Evolutionary conservation across 2,329 filamentous ascomycete species (phyloP).

Genomic region (Ceratocystiopsis brevicomis): DNA sequence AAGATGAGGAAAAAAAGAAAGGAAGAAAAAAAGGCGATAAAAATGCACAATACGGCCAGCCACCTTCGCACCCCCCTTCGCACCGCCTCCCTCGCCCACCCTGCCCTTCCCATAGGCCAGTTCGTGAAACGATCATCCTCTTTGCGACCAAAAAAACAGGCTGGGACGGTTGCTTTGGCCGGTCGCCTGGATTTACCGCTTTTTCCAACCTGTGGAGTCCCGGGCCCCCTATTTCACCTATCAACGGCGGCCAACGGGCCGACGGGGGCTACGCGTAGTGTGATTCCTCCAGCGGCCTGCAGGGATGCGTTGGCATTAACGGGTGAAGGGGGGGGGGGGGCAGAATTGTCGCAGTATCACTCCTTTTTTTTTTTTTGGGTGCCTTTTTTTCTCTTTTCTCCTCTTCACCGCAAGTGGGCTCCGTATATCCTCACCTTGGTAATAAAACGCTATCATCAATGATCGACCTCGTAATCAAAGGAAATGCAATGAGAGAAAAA

Average conservation of each 20-base stretch:
- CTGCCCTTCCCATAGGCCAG: neutral
- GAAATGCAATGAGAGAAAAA: too few relatives aligned
- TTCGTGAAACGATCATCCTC: too few relatives aligned
- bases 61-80: too few relatives aligned
- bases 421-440: too few relatives aligned
- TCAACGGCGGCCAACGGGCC: slow-evolving; percentile 1
- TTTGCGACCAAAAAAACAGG: neutral
- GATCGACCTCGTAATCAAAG: too few relatives aligned
- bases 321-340: too few relatives aligned
- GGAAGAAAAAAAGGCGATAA: neutral
- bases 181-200: neutral
- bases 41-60: too few relatives aligned
- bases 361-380: neutral
- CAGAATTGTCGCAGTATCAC: too few relatives aligned
- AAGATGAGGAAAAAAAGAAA: neutral
- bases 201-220: neutral
- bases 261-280: slow-evolving; percentile 1
- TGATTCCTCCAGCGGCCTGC: neutral
- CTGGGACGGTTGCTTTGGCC: neutral
- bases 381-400: neutral
- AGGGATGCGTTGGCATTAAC: slow-evolving; percentile 1
- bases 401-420: too few relatives aligned
- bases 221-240: neutral
- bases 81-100: too few relatives aligned
- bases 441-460: too few relatives aligned